Percentiles rank a stretch among this genome's conserved stretches.
These are phyloP conservation scores for Cercophora samala DNA, from an alignment of 495 filamentous ascomycete species.

Conservation along the genomic window DNA sequence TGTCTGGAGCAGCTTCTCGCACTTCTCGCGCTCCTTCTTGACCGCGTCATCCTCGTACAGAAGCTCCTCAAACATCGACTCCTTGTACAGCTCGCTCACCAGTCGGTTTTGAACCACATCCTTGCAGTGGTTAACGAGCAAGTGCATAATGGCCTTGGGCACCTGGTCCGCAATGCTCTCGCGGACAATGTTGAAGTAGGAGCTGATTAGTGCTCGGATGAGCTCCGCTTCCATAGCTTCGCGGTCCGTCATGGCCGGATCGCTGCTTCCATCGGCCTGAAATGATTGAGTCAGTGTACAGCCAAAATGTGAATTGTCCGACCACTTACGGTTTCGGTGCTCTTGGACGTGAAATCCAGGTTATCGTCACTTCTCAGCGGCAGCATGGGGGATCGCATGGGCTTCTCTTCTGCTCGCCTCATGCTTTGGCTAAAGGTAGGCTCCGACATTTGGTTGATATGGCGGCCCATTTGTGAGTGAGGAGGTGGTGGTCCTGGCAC, in stretches of 20 bases:
- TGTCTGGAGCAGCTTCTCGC: conserved; percentile 86
- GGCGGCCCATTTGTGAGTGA: conserved; percentile 51
- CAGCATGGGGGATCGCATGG: conserved; percentile 40
- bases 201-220: conserved; percentile 91
- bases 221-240: conserved; percentile 97
- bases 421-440: conserved; percentile 81
- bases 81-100: conserved; percentile 92
- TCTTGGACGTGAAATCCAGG: conserved; percentile 34
- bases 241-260: conserved; percentile 87
- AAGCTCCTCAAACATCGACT: conserved; percentile 86
- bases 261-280: conserved; percentile 50
- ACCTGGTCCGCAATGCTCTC: conserved; percentile 97
- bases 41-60: conserved; percentile 97
- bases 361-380: conserved; percentile 35
- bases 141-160: conserved; percentile 97
- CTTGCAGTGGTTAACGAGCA: conserved; percentile 96
- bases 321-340: conserved; percentile 55
- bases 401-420: conserved; percentile 66
- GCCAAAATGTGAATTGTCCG: neutral
- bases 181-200: conserved; percentile 97
- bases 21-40: conserved; percentile 96
- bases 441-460: conserved; percentile 70
- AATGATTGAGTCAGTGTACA: conserved; percentile 21
- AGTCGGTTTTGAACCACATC: conserved; percentile 95
- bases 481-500: conserved; percentile 40